Evolutionary conservation across 257 asterid species (phyloP), one percentile per base, ranked within the genome.

Genomic region (Mitragyna speciosa): DNA sequence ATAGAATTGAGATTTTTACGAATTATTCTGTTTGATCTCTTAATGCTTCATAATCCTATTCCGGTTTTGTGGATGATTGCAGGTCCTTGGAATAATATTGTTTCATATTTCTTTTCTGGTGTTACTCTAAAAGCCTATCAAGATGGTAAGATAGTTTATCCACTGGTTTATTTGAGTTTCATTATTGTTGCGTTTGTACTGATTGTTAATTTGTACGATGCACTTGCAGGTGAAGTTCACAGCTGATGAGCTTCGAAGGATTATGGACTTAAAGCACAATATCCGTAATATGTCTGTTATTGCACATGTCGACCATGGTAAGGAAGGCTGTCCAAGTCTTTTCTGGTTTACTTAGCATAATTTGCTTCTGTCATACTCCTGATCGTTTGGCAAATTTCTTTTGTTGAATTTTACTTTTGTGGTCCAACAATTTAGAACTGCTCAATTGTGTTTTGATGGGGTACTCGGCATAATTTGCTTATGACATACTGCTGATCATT

Each of bases 301-400:
- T 82, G 89, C 89, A 1, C 89, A 86, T 48, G 89, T 86, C n/a
- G 90, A 87, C 70, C 88, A 87, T 70, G 88, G 90, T 87, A 81
- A 79, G 65, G 12, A 30, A 5, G 2, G 4, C 30, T n/a, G 14
- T 4, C 24, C 20, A 2, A 19, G 5, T 45, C 8, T 22, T 17
- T 51, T 33, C 52, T 9, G 12, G 16, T 12, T 22, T n/a, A 20
- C 15, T 24, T 41, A 5, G 14, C 20, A 72, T 26, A 3, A 45
- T 20, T 47, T 47, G 17, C 9, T 43, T 0, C 33, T 15, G 47
- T 14, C 0, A 1, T 19, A 7, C 26, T 0, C 19, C 48, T 16
- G 72, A 66, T 66, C 45, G 30, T 31, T 14, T 0, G 24, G 26
- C n/a, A 19, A 56, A 56, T 19, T 56, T 36, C 41, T 24, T 51